phyloP scores from a whole-genome alignment of 768 basidiomycete genomes.

The Chalciporus sphaerocephalus region DNA sequence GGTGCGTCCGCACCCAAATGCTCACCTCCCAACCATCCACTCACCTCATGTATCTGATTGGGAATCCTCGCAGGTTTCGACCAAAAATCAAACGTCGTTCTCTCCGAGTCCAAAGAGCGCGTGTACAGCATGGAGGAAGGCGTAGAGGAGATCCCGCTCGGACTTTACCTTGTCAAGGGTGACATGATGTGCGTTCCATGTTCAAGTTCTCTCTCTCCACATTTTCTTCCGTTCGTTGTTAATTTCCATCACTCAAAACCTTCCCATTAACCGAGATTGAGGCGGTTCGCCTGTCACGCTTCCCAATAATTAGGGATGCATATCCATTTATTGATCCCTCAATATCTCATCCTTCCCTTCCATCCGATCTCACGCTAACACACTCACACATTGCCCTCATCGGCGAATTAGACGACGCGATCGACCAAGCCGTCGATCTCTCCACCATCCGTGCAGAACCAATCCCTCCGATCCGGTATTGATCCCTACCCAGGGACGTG shows the following conservation, averaged over 20 bases:
- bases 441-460: conserved; percentile 83
- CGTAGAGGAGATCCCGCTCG: conserved; percentile 91
- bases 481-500: conserved; percentile 9
- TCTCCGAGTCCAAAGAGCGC: conserved; percentile 90
- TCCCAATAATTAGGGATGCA: not conserved
- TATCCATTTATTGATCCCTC: not conserved
- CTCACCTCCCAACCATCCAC: not conserved
- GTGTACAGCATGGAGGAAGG: conserved; percentile 88
- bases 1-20: conserved; percentile 43
- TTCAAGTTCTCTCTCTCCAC: not conserved
- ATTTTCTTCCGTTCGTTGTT: not conserved
- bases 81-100: conserved; percentile 93
- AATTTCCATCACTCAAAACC: not conserved
- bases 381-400: conserved; percentile 57
- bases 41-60: conserved; percentile 36
- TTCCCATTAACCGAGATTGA: not conserved
- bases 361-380: conserved; percentile 3
- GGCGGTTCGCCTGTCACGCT: not conserved
- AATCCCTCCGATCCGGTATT: conserved; percentile 77
- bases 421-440: conserved; percentile 73
- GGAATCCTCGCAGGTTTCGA: conserved; percentile 90
- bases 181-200: conserved; percentile 86
- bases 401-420: conserved; percentile 79
- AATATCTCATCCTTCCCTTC: not conserved
- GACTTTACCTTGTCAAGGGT: conserved; percentile 95